These are phyloP conservation scores for Parvularia atlantis DNA, from an alignment of 78 protist species.

Conservation along the genomic window DNA sequence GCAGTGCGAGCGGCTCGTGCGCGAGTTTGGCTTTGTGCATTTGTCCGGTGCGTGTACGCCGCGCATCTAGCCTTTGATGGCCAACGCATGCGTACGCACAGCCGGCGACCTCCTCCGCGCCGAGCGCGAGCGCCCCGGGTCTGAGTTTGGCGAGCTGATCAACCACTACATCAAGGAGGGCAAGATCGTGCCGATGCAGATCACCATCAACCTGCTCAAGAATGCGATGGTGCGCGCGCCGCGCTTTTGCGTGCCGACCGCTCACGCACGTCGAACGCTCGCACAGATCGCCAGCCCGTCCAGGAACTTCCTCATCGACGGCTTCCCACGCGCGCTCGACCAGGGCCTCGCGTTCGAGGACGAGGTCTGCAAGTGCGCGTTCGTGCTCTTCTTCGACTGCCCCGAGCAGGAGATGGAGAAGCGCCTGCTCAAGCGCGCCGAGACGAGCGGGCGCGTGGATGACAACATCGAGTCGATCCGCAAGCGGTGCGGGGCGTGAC, in stretches of 20 bases:
- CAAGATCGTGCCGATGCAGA: constrained; percentile 23
- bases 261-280: neutral
- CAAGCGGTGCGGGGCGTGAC: constrained; percentile 28
- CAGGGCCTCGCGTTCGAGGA: constrained; percentile 25
- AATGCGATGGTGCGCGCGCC: neutral
- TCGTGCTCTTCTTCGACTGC: constrained; percentile 56
- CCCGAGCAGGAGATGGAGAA: constrained; percentile 25
- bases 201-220: constrained; percentile 7
- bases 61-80: too few species aligned
- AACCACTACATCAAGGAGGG: constrained; percentile 1
- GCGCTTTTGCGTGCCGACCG: neutral
- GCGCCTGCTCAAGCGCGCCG: constrained; percentile 41
- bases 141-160: constrained; percentile 17
- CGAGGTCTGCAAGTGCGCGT: neutral
- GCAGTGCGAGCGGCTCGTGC: constrained; percentile 23
- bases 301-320: constrained; percentile 49
- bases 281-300: neutral
- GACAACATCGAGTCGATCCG: constrained; percentile 56
- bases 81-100: too few species aligned
- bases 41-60: constrained; percentile 13
- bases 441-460: constrained; percentile 50
- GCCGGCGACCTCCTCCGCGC: constrained; percentile 44
- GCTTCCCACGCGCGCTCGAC: constrained; percentile 53
- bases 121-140: neutral
- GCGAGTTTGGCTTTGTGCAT: constrained; percentile 18